phyloP scores from a whole-genome alignment of 192 early-diverging fungal genomes.

The Rhizoclosmatium sp. region DNA sequence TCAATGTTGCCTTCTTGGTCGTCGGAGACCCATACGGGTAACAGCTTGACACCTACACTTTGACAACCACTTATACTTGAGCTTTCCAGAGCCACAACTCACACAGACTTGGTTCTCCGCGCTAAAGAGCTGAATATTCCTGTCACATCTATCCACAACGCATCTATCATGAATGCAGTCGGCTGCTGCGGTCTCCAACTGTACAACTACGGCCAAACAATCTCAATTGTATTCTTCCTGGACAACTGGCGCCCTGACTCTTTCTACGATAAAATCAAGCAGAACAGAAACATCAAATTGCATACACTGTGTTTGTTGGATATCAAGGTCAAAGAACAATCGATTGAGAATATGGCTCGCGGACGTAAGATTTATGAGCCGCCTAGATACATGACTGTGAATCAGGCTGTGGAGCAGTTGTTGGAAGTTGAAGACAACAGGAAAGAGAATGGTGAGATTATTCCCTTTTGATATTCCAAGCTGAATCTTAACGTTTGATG shows the following conservation, averaged over 20 bases:
- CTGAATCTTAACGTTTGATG: background rate
- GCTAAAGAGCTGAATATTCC: constrained; percentile 86
- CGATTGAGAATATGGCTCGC: constrained; percentile 91
- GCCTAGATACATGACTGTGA: constrained; percentile 97
- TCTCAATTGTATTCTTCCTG: constrained; percentile 98
- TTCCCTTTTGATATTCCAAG: background rate
- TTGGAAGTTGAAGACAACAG: constrained; percentile 90
- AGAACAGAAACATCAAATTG: constrained; percentile 82
- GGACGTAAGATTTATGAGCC: constrained; percentile 95
- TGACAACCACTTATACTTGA: background rate
- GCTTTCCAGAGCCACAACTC: constrained; percentile 85
- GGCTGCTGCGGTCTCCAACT: constrained; percentile 95
- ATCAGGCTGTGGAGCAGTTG: constrained; percentile 90
- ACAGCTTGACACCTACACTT: background rate
- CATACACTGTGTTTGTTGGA: constrained; percentile 96
- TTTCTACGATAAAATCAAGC: constrained; percentile 92
- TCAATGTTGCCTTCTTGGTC: constrained; percentile 94
- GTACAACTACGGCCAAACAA: constrained; percentile 98
- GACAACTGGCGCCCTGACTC: constrained; percentile 96
- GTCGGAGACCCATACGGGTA: constrained; percentile 97
- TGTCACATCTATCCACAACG: constrained; percentile 95
- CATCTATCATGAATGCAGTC: constrained; percentile 99
- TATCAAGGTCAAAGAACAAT: constrained; percentile 99
- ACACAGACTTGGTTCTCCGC: constrained; percentile 94
- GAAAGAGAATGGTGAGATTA: constrained; percentile 57